These are phyloP conservation scores for Blastobotrys americana DNA, from an alignment of 805 yeast species.

Conservation along the genomic window DNA sequence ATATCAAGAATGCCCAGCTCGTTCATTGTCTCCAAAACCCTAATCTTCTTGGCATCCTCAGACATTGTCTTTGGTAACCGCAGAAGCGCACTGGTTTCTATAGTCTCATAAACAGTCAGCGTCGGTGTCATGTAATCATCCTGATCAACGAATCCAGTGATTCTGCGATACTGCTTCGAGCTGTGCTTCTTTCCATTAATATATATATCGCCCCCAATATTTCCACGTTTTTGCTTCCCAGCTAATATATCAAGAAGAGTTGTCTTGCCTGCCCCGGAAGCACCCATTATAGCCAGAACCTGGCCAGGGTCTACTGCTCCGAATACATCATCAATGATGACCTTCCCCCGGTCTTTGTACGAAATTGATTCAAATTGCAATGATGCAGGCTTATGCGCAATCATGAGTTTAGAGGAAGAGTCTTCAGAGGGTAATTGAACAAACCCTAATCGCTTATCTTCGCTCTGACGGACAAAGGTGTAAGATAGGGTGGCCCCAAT, in stretches of 20 bases:
- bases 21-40: conserved; percentile 77
- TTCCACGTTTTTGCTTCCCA: conserved; percentile 75
- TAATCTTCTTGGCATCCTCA: conserved; percentile 58
- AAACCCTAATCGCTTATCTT: conserved; percentile 17
- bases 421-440: conserved; percentile 31
- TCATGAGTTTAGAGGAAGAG: conserved; percentile 42
- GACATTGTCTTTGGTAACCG: conserved; percentile 79
- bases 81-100: conserved; percentile 80
- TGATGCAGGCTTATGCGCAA: conserved; percentile 56
- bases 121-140: conserved; percentile 89
- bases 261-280: conserved; percentile 98
- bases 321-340: conserved; percentile 53
- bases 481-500: conserved; percentile 11
- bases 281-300: conserved; percentile 94
- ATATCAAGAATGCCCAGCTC: conserved; percentile 80
- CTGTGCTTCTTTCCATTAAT: conserved; percentile 56
- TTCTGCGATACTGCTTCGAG: conserved; percentile 46
- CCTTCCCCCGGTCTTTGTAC: conserved; percentile 47
- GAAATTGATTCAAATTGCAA: conserved; percentile 68
- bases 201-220: conserved; percentile 54
- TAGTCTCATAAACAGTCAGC: conserved; percentile 91
- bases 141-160: conserved; percentile 93
- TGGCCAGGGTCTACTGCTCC: conserved; percentile 84
- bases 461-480: conserved; percentile 16
- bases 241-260: conserved; percentile 89